phyloP scores from a whole-genome alignment of 176 grass and related monocot species.

The Pontederia crassipes region DNA sequence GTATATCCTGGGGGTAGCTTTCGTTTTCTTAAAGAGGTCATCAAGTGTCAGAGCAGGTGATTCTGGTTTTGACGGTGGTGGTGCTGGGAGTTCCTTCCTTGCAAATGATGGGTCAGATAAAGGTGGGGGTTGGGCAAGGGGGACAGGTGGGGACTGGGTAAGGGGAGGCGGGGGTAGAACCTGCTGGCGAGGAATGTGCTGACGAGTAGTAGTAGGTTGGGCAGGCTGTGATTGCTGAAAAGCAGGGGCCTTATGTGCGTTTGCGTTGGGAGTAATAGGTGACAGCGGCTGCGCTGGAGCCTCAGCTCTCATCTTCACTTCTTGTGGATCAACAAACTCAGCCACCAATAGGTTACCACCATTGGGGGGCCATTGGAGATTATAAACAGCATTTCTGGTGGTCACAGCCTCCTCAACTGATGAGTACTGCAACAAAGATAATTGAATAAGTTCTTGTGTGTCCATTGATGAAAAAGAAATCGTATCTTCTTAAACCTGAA shows the following conservation, averaged over 20 bases:
- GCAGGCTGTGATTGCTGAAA: conserved; percentile 29
- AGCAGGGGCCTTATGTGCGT: conserved; percentile 13
- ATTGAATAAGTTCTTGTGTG: too few species aligned
- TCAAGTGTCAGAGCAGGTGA: conserved; percentile 39
- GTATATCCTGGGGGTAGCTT: conserved; percentile 54
- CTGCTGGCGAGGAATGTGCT: conserved; percentile 14
- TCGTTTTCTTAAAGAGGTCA: conserved; percentile 80
- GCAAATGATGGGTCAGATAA: conserved; percentile 5
- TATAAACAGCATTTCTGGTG: conserved; percentile 76
- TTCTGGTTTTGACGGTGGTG: conserved; percentile 10
- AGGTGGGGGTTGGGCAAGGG: neutral
- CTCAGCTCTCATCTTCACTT: conserved; percentile 61
- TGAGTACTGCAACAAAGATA: conserved; percentile 35
- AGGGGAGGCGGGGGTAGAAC: conserved; percentile 4
- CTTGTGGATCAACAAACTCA: conserved; percentile 88
- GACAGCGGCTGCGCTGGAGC: conserved; percentile 29
- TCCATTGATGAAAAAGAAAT: too few species aligned
- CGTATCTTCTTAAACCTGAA: too few species aligned
- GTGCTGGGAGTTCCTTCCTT: conserved; percentile 23
- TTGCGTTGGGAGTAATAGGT: conserved; percentile 26
- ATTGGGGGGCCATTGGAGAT: conserved; percentile 92
- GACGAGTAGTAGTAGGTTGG: conserved; percentile 25
- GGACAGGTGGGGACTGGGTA: too few species aligned
- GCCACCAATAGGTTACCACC: conserved; percentile 81
- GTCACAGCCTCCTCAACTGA: conserved; percentile 84